These are phyloP conservation scores for Daldinia bambusicola DNA, from an alignment of 495 filamentous ascomycete species.

Conservation along the genomic window DNA sequence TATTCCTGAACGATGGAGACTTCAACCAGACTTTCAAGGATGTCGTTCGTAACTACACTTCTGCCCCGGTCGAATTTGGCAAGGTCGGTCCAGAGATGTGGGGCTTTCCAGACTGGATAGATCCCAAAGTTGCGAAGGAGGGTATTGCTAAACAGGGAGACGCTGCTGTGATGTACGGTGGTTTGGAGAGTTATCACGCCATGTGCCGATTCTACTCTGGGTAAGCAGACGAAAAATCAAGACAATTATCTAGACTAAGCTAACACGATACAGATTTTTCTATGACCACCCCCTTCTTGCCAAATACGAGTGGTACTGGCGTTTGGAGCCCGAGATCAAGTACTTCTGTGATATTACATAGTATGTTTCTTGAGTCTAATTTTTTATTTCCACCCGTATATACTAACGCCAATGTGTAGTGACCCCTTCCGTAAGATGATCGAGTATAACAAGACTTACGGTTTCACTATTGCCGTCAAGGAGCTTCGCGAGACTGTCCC, in stretches of 20 bases:
- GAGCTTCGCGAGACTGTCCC: conserved; percentile 98
- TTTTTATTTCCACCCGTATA: not conserved
- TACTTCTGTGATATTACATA: conserved; percentile 99
- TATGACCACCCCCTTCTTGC: conserved; percentile 95
- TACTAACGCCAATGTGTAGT: conserved; percentile 58
- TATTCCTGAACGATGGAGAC: conserved; percentile 97
- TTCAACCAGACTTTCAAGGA: conserved; percentile 95
- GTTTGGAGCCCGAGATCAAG: conserved; percentile 98
- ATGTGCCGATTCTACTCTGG: conserved; percentile 99
- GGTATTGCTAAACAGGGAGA: conserved; percentile 96
- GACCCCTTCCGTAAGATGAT: conserved; percentile 97
- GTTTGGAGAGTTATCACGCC: conserved; percentile 98
- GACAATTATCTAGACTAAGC: conserved; percentile 18
- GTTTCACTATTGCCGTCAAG: conserved; percentile 99
- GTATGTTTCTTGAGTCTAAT: conserved; percentile 64
- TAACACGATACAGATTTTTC: conserved; percentile 74
- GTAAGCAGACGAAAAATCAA: conserved; percentile 60
- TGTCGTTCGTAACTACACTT: conserved; percentile 89
- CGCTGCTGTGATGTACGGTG: conserved; percentile 99
- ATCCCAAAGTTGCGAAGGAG: conserved; percentile 91
- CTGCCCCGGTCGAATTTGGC: conserved; percentile 86
- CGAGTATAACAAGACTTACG: conserved; percentile 94
- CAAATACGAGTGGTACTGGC: conserved; percentile 99
- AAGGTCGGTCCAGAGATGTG: conserved; percentile 92
- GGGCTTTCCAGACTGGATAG: conserved; percentile 97